These are phyloP conservation scores for Nemania serpens DNA, from an alignment of 2,329 filamentous ascomycete genomes.

Conservation along the genomic window DNA sequence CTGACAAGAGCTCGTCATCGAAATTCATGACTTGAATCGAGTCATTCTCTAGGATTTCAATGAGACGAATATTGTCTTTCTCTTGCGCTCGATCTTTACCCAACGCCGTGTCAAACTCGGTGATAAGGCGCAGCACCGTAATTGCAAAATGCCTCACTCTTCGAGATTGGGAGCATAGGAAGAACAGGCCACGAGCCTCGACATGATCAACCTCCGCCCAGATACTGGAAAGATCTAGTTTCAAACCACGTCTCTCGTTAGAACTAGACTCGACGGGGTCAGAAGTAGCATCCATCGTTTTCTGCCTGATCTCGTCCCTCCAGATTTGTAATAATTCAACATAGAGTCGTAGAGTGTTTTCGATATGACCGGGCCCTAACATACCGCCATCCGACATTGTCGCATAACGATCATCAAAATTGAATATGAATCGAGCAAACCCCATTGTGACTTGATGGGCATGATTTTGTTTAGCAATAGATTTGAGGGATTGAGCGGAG, in stretches of 20 bases:
- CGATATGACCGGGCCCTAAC: constrained; percentile 91
- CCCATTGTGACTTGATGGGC: constrained; percentile 96
- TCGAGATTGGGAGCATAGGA: constrained; percentile 92
- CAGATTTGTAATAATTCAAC: constrained; percentile 94
- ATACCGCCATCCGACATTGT: constrained; percentile 98
- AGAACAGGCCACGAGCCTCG: constrained; percentile 95
- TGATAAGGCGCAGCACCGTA: constrained; percentile 87
- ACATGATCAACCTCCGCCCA: constrained; percentile 96
- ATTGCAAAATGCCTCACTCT: constrained; percentile 89
- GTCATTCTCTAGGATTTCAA: constrained; percentile 89
- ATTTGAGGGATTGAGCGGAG: constrained; percentile 90
- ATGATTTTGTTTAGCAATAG: constrained; percentile 90
- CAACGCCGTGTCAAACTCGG: constrained; percentile 88
- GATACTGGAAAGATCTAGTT: constrained; percentile 83
- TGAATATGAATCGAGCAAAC: constrained; percentile 97
- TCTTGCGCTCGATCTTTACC: constrained; percentile 66
- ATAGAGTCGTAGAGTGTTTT: constrained; percentile 89
- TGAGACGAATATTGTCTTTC: constrained; percentile 73
- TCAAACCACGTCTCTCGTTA: constrained; percentile 72
- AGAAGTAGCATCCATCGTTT: constrained; percentile 72
- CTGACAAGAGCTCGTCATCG: constrained; percentile 86
- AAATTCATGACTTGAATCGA: constrained; percentile 88
- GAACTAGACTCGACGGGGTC: constrained; percentile 66
- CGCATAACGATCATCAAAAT: constrained; percentile 95
- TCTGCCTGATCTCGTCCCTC: constrained; percentile 94